These are phyloP conservation scores for Lycium ferocissimum DNA, from an alignment of 257 asterid species.

Conservation along the genomic window DNA sequence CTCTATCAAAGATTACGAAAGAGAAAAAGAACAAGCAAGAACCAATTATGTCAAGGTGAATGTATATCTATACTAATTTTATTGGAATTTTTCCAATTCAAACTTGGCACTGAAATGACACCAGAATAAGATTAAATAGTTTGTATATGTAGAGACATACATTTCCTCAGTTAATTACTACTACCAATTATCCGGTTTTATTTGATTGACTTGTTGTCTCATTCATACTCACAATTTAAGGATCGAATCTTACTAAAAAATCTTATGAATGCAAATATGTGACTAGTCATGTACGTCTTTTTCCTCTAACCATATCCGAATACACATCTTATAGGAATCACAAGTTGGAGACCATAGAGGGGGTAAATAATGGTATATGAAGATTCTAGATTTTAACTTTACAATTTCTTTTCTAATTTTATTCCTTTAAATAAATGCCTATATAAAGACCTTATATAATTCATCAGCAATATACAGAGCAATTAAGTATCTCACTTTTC, in stretches of 20 bases:
- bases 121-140: too few relatives aligned
- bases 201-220: constrained; percentile 7
- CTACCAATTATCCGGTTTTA: neutral
- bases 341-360: neutral
- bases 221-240: neutral
- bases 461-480: neutral
- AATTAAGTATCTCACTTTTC: neutral
- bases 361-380: neutral
- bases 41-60: too few relatives aligned
- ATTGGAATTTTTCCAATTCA: neutral
- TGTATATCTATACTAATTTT: too few relatives aligned
- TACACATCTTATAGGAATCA: neutral
- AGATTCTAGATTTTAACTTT: neutral
- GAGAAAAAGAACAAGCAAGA: too few relatives aligned
- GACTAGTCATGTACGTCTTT: neutral
- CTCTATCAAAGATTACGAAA: too few relatives aligned
- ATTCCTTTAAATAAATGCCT: neutral
- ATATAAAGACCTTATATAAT: constrained; percentile 1
- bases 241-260: neutral
- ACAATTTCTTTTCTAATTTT: neutral
- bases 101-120: neutral
- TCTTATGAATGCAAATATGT: neutral
- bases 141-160: neutral
- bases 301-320: neutral
- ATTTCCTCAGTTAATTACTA: neutral